phyloP scores from a whole-genome alignment of 2,329 filamentous ascomycete genomes.

The Fusarium albidum region DNA sequence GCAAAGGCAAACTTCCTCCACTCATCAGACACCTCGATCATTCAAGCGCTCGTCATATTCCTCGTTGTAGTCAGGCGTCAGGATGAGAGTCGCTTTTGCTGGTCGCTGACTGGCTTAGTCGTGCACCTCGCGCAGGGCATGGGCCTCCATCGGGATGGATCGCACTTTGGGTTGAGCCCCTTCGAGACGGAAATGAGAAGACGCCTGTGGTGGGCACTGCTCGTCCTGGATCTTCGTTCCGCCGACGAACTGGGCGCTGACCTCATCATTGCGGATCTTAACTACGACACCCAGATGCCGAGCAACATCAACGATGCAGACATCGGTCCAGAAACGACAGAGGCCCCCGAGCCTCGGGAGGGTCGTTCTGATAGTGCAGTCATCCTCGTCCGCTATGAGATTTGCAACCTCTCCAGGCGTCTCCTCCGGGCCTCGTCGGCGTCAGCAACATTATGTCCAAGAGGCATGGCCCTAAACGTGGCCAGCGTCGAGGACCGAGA shows the following conservation, averaged over 20 bases:
- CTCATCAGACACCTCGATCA: constrained; percentile 62
- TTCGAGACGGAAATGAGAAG: constrained; percentile 69
- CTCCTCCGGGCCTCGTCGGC: constrained; percentile 47
- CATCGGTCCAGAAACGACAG: constrained; percentile 55
- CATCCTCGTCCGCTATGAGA: constrained; percentile 59
- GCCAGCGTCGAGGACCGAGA: constrained; percentile 48
- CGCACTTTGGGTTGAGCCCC: constrained; percentile 58
- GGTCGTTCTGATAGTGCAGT: constrained; percentile 63
- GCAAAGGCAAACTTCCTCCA: constrained; percentile 66
- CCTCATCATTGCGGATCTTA: constrained; percentile 50
- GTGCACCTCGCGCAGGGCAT: constrained; percentile 68
- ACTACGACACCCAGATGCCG: constrained; percentile 59
- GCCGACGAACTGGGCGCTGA: constrained; percentile 63
- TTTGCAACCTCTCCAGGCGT: constrained; percentile 51
- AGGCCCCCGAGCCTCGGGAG: constrained; percentile 55
- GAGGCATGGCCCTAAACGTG: constrained; percentile 31
- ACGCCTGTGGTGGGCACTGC: constrained; percentile 68
- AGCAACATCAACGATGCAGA: constrained; percentile 60
- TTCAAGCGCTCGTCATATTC: constrained; percentile 68
- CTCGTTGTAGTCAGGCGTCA: constrained; percentile 57
- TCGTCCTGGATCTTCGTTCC: constrained; percentile 63
- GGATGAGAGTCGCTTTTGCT: constrained; percentile 63
- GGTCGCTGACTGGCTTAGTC: constrained; percentile 66
- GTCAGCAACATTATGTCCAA: constrained; percentile 43
- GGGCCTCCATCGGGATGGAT: constrained; percentile 66